Conservation (phyloP, 1,284 basidiomycete genomes). For the Ganoderma meredithae region DNA sequence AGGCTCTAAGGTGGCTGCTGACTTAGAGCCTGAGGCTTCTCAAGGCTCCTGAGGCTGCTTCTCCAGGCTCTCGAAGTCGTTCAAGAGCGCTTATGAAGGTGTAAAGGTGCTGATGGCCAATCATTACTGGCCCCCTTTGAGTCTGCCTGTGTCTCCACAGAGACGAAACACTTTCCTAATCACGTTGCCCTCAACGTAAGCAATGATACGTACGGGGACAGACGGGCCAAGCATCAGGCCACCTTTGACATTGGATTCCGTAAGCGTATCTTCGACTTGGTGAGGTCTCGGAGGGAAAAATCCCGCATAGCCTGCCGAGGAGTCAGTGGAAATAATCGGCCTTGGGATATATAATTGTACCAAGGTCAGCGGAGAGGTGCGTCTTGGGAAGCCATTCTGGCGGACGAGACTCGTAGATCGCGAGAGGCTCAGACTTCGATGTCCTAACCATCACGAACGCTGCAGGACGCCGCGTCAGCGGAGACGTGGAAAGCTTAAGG, state of each 20-base stretch:
- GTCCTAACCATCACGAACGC: constrained; percentile 35
- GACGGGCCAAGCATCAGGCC: constrained; percentile 72
- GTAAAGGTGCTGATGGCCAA: too few relatives aligned
- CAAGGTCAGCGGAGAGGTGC: constrained; percentile 72
- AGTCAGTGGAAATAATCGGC: constrained; percentile 14
- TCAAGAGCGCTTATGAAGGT: too few relatives aligned
- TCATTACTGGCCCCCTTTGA: too few relatives aligned
- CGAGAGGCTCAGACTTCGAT: constrained; percentile 46
- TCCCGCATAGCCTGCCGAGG: constrained; percentile 78
- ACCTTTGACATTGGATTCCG: constrained; percentile 79
- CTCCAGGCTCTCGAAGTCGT: too few relatives aligned
- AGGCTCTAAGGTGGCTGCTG: too few relatives aligned
- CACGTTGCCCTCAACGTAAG: neutral
- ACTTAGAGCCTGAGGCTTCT: too few relatives aligned
- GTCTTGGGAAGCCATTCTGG: constrained; percentile 75
- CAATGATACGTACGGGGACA: constrained; percentile 60
- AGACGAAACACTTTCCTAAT: too few relatives aligned
- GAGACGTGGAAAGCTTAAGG: neutral
- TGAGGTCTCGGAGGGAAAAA: constrained; percentile 86
- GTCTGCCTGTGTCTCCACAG: too few relatives aligned
- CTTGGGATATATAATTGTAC: constrained; percentile 44
- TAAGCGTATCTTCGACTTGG: constrained; percentile 87
- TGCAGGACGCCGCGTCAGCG: neutral
- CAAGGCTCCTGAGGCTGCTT: too few relatives aligned
- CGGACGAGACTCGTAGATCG: constrained; percentile 71